Percentiles rank a stretch among this genome's conserved stretches.
These are phyloP conservation scores for Helichrysum umbraculigerum DNA, from an alignment of 129 eudicot species.

Conservation along the genomic window DNA sequence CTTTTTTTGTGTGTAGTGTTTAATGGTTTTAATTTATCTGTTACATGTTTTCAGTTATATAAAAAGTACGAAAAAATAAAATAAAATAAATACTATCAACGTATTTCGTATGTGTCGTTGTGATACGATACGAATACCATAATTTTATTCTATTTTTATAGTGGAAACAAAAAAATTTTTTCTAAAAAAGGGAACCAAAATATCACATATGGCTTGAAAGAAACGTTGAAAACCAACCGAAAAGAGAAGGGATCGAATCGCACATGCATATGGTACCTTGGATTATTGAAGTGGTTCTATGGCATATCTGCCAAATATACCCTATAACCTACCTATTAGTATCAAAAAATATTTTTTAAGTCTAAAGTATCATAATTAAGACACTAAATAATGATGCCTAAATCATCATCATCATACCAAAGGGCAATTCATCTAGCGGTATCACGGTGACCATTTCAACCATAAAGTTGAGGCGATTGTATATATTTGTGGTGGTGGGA, in stretches of 20 bases:
- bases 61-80: too few relatives aligned
- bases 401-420: neutral
- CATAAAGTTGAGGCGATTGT: too few relatives aligned
- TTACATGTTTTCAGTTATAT: too few relatives aligned
- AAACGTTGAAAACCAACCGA: conserved; percentile 7
- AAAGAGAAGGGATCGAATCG: conserved; percentile 17
- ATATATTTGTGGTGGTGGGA: too few relatives aligned
- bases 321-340: conserved; percentile 12
- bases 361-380: neutral
- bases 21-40: neutral
- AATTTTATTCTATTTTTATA: neutral
- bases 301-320: conserved; percentile 37
- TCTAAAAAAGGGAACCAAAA: neutral
- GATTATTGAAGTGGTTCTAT: conserved; percentile 17
- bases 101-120: neutral
- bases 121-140: neutral
- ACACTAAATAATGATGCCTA: neutral
- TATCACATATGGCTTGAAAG: neutral
- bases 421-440: too few relatives aligned
- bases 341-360: neutral
- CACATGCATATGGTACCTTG: conserved; percentile 26
- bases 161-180: too few relatives aligned
- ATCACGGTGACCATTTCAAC: too few relatives aligned
- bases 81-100: too few relatives aligned
- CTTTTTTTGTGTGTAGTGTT: neutral